Percentiles rank a stretch among this genome's conserved stretches.
phyloP scores from a whole-genome alignment of 2,329 filamentous ascomycete species.

The Ampelomyces quisqualis region DNA sequence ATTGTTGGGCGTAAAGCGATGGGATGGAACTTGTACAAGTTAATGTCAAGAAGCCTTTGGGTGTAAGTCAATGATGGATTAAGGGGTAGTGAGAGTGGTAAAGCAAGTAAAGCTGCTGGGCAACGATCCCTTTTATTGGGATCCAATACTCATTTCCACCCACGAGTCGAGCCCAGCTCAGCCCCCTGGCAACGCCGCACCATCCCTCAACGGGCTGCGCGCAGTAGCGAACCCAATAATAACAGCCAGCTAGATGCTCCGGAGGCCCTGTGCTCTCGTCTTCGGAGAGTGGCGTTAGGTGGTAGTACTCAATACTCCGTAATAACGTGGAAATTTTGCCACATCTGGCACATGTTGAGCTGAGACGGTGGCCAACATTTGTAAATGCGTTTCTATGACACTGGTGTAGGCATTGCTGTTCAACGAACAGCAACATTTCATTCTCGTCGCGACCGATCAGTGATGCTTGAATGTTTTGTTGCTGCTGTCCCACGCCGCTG shows the following conservation, averaged over 20 bases:
- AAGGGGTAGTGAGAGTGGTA: conserved; percentile 2
- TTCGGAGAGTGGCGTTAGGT: conserved; percentile 5
- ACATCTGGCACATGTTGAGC: conserved; percentile 9
- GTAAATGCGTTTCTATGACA: background rate
- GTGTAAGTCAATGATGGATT: conserved; percentile 10
- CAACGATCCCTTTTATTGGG: conserved; percentile 23
- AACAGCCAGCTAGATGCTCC: conserved; percentile 10
- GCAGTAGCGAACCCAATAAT: conserved; percentile 15
- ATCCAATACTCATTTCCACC: conserved; percentile 9
- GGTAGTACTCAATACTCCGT: too few relatives aligned
- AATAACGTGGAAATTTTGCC: conserved; percentile 11
- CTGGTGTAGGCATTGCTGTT: background rate
- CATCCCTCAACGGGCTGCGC: conserved; percentile 2
- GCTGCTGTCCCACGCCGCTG: conserved; percentile 8
- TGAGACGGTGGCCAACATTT: conserved; percentile 2
- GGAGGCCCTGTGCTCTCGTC: conserved; percentile 4
- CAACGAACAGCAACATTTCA: too few relatives aligned
- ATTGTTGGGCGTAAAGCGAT: conserved; percentile 10
- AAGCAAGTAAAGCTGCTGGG: conserved; percentile 6
- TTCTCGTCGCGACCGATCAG: too few relatives aligned
- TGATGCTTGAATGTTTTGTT: background rate
- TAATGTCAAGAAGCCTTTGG: conserved; percentile 14
- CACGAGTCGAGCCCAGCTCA: conserved; percentile 15
- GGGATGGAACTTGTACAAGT: conserved; percentile 13
- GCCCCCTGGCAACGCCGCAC: conserved; percentile 24